Evolutionary conservation across 768 basidiomycete genomes (phyloP).

Genomic region (Termitomyces sp.): DNA sequence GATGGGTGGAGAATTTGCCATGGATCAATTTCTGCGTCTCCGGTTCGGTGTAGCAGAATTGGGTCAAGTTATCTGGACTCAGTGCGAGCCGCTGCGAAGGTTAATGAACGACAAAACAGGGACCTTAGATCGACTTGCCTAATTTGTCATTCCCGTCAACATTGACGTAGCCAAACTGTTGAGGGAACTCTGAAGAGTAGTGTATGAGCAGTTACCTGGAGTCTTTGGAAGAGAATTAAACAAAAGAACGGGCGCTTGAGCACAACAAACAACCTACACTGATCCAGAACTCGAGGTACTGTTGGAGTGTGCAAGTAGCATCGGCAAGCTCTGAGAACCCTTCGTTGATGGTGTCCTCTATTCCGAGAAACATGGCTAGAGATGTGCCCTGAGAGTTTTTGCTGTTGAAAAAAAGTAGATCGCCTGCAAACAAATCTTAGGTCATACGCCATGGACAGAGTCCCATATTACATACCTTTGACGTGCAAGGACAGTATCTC

Average conservation of each 20-base stretch:
- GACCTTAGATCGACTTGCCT: constrained; percentile 11
- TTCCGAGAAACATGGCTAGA: constrained; percentile 15
- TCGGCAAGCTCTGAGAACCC: background rate
- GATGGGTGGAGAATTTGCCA: constrained; percentile 11
- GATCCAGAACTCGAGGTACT: constrained; percentile 3
- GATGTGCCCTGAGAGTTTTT: constrained; percentile 10
- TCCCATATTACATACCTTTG: constrained; percentile 15
- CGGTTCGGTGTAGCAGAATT: constrained; percentile 13
- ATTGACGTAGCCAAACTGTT: background rate
- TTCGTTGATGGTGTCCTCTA: background rate
- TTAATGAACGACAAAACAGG: background rate
- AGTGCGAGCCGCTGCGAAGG: constrained; percentile 16
- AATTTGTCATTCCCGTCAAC: constrained; percentile 10
- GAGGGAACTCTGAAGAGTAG: constrained; percentile 4
- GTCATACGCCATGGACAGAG: background rate
- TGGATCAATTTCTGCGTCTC: constrained; percentile 20
- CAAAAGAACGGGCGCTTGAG: background rate
- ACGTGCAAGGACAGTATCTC: constrained; percentile 22
- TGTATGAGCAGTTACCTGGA: constrained; percentile 5
- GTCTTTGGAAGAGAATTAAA: background rate
- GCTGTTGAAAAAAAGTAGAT: constrained; percentile 23
- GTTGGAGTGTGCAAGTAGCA: background rate
- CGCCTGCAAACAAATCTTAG: constrained; percentile 13
- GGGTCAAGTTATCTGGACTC: constrained; percentile 15
- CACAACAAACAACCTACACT: background rate